Percentiles rank a stretch among this genome's conserved stretches.
Conservation (phyloP, 2,329 filamentous ascomycete species). For the Colletotrichum plurivorum region DNA sequence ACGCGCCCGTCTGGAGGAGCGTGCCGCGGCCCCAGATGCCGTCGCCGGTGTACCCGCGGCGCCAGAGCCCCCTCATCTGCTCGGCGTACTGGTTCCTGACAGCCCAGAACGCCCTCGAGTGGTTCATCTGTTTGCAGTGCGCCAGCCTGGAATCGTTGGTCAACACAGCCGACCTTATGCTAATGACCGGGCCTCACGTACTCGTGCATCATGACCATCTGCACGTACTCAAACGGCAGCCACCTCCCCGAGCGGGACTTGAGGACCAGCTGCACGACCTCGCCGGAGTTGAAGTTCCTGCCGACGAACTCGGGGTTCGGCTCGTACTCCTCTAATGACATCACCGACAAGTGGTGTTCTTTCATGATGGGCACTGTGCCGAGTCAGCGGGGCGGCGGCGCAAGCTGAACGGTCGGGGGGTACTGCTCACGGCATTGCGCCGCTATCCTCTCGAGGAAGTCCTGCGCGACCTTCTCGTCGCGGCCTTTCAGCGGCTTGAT, state of each 20-base stretch:
- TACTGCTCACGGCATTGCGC: constrained; percentile 77
- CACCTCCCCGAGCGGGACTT: constrained; percentile 77
- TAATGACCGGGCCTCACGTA: constrained; percentile 43
- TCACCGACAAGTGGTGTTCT: constrained; percentile 74
- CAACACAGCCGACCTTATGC: constrained; percentile 29
- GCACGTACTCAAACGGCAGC: constrained; percentile 87
- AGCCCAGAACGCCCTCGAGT: constrained; percentile 84
- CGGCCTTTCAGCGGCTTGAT: constrained; percentile 82
- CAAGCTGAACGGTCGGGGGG: neutral
- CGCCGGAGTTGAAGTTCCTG: constrained; percentile 91
- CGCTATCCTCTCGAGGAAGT: constrained; percentile 82
- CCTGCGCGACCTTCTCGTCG: constrained; percentile 73
- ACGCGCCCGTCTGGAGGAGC: constrained; percentile 72
- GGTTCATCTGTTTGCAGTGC: constrained; percentile 94
- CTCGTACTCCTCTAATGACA: constrained; percentile 84
- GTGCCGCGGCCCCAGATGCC: constrained; percentile 86
- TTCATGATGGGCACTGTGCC: constrained; percentile 76
- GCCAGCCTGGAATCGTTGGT: constrained; percentile 68
- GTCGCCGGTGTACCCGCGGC: constrained; percentile 80
- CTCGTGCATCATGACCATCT: constrained; percentile 98
- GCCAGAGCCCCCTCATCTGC: constrained; percentile 80
- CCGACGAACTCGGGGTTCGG: constrained; percentile 88
- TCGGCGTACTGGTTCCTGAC: constrained; percentile 81
- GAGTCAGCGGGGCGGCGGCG: neutral
- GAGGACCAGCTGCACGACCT: constrained; percentile 88